Conservation (phyloP, 2,329 filamentous ascomycete species). For the Pseudogymnoascus sp. region DNA sequence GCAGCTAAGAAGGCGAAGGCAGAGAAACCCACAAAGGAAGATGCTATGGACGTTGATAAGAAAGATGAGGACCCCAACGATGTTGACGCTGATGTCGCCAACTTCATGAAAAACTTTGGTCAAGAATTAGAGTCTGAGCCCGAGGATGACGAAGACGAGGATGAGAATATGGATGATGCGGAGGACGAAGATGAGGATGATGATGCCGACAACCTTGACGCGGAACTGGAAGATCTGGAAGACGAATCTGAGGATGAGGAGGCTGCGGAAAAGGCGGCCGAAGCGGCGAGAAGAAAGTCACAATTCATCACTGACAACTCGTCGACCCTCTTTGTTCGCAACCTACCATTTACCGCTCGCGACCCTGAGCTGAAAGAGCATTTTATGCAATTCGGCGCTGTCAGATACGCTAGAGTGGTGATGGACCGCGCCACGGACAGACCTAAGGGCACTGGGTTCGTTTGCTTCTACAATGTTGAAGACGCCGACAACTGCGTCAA, state of each 20-base stretch:
- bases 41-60: conserved; percentile 20
- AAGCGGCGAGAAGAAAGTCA: conserved; percentile 30
- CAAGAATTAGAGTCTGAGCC: conserved; percentile 32
- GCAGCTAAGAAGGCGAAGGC: conserved; percentile 22
- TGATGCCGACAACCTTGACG: conserved; percentile 36
- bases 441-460: conserved; percentile 87
- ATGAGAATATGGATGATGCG: conserved; percentile 40
- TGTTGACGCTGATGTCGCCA: conserved; percentile 21
- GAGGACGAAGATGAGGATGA: conserved; percentile 50
- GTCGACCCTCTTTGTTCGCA: conserved; percentile 83
- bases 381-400: conserved; percentile 78
- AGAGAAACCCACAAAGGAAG: conserved; percentile 28
- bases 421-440: conserved; percentile 78
- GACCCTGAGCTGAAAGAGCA: conserved; percentile 78
- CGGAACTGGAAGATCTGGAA: conserved; percentile 32
- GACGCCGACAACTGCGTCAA: conserved; percentile 73
- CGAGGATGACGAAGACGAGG: conserved; percentile 29
- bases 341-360: conserved; percentile 80
- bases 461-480: conserved; percentile 74
- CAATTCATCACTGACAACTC: conserved; percentile 52
- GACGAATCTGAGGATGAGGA: conserved; percentile 34
- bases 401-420: conserved; percentile 87
- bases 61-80: conserved; percentile 35
- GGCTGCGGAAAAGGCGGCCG: conserved; percentile 32
- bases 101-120: conserved; percentile 29